Conservation (phyloP, 1,139 yeast species). For the Yamadazyma friedrichii region DNA sequence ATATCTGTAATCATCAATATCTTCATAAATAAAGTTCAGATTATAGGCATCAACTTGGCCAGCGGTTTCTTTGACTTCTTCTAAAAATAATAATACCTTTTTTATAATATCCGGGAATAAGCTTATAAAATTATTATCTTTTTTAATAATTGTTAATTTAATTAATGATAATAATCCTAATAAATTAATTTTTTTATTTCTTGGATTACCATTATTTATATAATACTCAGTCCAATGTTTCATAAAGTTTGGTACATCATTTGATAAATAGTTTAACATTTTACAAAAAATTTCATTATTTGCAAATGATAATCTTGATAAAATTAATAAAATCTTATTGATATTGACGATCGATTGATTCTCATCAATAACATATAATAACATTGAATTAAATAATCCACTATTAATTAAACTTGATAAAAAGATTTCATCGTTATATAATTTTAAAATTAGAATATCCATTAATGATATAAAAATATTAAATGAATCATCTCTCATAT, state of each 20-base stretch:
- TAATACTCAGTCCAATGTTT: conserved; percentile 35
- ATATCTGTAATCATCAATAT: conserved; percentile 47
- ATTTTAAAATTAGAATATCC: conserved; percentile 51
- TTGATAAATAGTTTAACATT: conserved; percentile 30
- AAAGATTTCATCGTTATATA: conserved; percentile 22
- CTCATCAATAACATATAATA: conserved; percentile 48
- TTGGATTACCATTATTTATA: conserved; percentile 63
- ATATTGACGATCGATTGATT: conserved; percentile 47
- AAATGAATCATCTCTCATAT: conserved; percentile 71
- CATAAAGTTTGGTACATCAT: conserved; percentile 25
- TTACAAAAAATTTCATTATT: conserved; percentile 46
- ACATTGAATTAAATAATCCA: conserved; percentile 46
- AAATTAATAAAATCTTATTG: conserved; percentile 51
- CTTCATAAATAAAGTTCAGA: conserved; percentile 54
- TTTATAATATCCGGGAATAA: conserved; percentile 41
- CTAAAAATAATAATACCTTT: conserved; percentile 60
- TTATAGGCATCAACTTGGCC: conserved; percentile 69
- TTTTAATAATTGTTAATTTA: conserved; percentile 22
- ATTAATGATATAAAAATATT: conserved; percentile 55
- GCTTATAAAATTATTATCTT: conserved; percentile 24
- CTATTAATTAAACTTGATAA: conserved; percentile 41
- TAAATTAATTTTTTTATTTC: conserved; percentile 60
- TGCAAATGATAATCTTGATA: conserved; percentile 52
- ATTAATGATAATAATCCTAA: conserved; percentile 55
- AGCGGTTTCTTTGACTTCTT: conserved; percentile 65